These are phyloP conservation scores for Leccinellum albellum DNA, from an alignment of 768 basidiomycete species.

Conservation along the genomic window DNA sequence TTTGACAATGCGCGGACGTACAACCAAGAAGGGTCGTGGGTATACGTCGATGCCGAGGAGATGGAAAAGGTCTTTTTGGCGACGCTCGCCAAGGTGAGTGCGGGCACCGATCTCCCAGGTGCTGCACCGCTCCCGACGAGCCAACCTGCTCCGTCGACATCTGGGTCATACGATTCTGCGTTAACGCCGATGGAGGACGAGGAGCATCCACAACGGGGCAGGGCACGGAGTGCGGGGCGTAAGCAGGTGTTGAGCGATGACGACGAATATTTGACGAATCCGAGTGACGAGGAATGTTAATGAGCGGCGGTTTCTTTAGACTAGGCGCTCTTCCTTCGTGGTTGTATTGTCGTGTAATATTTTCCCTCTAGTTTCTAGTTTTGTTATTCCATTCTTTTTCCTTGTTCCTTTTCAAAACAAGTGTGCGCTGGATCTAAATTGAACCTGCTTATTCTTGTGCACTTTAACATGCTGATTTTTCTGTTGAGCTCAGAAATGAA, in stretches of 20 bases:
- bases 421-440: too few relatives aligned
- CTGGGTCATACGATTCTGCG: conserved; percentile 58
- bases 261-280: conserved; percentile 59
- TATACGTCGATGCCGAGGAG: conserved; percentile 90
- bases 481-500: too few relatives aligned
- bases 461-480: too few relatives aligned
- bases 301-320: conserved; percentile 19
- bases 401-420: too few relatives aligned
- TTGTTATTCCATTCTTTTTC: neutral
- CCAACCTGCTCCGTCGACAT: conserved; percentile 32
- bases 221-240: conserved; percentile 57
- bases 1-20: conserved; percentile 91
- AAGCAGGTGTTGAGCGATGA: conserved; percentile 73
- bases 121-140: conserved; percentile 42
- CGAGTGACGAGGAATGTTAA: conserved; percentile 77
- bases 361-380: neutral
- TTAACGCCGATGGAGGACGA: conserved; percentile 83
- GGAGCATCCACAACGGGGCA: conserved; percentile 54
- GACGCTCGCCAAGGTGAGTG: conserved; percentile 60
- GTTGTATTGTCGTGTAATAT: neutral
- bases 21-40: conserved; percentile 94
- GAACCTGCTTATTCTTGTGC: too few relatives aligned
- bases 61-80: conserved; percentile 87
- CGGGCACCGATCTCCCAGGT: conserved; percentile 72
- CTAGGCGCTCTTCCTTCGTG: too few relatives aligned